Evolutionary conservation across 345 rosid species (phyloP).

Genomic region (Psidium guajava): DNA sequence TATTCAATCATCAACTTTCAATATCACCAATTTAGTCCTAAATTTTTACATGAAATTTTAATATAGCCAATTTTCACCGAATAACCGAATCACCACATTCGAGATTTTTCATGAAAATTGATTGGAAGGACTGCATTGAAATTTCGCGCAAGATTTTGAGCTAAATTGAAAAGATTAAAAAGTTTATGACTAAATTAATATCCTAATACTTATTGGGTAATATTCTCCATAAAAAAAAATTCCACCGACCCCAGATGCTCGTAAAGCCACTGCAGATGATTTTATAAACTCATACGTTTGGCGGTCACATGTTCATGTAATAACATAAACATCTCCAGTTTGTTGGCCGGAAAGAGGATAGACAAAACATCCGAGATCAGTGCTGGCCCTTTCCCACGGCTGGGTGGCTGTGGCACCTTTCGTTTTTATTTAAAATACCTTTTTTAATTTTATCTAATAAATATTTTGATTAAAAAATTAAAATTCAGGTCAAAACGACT

Average conservation of each 20-base stretch:
- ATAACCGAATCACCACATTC: neutral
- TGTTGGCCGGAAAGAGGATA: neutral
- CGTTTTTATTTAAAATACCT: too few relatives aligned
- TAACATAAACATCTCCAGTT: neutral
- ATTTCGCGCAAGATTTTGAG: fast-evolving
- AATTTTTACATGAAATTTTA: neutral
- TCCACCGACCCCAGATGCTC: neutral
- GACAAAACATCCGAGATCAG: neutral
- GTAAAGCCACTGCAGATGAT: neutral
- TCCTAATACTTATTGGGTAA: neutral
- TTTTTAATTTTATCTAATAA: too few relatives aligned
- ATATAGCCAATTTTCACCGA: fast-evolving
- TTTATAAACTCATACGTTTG: neutral
- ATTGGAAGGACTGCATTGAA: fast-evolving
- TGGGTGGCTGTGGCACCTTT: too few relatives aligned
- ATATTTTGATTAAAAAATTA: too few relatives aligned
- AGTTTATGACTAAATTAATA: neutral
- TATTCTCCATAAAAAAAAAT: neutral
- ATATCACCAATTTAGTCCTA: neutral
- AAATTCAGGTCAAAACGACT: too few relatives aligned
- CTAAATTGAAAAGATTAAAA: neutral
- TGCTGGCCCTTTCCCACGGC: too few relatives aligned
- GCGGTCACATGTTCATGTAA: neutral
- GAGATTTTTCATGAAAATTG: neutral
- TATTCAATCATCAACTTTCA: neutral